phyloP scores from a whole-genome alignment of 2,329 filamentous ascomycete species.

The Exophiala calicioides region DNA sequence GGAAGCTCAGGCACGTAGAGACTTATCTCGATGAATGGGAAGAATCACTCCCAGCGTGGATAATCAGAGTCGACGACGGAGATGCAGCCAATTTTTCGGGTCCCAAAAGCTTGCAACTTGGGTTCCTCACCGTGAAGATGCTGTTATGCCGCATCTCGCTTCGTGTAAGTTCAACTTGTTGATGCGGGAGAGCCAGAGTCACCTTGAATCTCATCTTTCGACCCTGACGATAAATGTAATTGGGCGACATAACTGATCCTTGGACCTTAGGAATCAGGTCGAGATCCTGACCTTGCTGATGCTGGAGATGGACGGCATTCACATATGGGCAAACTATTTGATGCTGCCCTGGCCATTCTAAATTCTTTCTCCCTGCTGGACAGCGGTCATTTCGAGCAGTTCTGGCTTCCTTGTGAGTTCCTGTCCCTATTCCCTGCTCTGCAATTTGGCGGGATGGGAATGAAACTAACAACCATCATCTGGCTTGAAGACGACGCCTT shows the following conservation, averaged over 20 bases:
- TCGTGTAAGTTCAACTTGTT: background rate
- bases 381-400: background rate
- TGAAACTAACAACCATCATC: background rate
- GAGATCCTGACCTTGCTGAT: background rate
- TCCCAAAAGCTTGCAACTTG: background rate
- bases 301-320: background rate
- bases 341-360: background rate
- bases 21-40: background rate
- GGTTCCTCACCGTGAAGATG: background rate
- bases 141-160: background rate
- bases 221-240: background rate
- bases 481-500: background rate
- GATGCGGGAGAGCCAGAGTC: background rate
- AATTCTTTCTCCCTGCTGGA: background rate
- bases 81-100: background rate
- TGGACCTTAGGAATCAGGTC: background rate
- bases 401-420: background rate
- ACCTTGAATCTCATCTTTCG: background rate
- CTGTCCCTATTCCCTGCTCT: too few species aligned
- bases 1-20: background rate
- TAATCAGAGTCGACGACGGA: background rate
- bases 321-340: background rate
- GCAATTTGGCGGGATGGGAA: background rate
- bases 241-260: background rate
- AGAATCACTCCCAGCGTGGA: background rate